Conservation (phyloP, 192 early-diverging fungal species). For the Backusella westeae region DNA sequence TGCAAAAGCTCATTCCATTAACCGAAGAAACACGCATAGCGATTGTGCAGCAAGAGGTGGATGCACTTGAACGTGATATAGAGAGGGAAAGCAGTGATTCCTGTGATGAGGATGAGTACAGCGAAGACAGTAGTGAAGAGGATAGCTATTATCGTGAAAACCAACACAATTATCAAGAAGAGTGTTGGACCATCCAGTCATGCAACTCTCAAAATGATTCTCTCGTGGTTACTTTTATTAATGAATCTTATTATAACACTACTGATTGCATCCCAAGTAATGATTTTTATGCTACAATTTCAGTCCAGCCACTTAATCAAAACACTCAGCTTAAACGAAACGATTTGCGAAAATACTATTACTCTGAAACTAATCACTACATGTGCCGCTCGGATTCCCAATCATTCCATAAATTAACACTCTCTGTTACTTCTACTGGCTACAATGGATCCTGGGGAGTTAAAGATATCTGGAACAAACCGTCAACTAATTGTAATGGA, state of each 20-base stretch:
- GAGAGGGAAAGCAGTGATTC: no score
- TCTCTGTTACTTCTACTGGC: neutral
- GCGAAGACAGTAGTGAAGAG: neutral
- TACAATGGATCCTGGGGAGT: neutral
- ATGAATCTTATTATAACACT: neutral
- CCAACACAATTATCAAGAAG: neutral
- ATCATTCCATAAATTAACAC: neutral
- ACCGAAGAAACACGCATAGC: no score
- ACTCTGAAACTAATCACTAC: neutral
- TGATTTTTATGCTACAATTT: neutral
- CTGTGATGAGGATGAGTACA: neutral
- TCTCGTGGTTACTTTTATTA: neutral
- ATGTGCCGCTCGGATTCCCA: neutral
- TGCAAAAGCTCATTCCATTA: neutral
- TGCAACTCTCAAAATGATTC: neutral
- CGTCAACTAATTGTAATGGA: no score
- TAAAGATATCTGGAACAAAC: neutral
- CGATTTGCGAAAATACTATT: neutral
- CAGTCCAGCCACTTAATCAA: neutral
- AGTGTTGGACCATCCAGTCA: neutral
- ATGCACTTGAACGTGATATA: no score
- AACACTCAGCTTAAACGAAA: neutral
- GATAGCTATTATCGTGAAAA: neutral
- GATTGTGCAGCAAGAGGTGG: no score
- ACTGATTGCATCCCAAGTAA: neutral